Evolutionary conservation across 148 eudicot genomes (phyloP).

Genomic region (Rhododendron henanense): DNA sequence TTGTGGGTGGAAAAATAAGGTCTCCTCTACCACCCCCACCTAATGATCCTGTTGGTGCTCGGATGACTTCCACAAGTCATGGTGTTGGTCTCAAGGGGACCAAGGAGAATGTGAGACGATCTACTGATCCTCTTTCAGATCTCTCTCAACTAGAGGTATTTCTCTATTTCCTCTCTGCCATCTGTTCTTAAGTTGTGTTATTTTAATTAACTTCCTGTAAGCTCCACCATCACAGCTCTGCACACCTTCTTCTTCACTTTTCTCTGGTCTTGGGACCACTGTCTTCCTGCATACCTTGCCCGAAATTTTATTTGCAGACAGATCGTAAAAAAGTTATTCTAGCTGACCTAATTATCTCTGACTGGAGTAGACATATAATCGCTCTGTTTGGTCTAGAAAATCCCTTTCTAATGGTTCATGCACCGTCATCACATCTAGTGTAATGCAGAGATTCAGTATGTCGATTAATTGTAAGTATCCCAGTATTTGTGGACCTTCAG

Average conservation of each 20-base stretch:
- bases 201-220: background rate
- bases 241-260: background rate
- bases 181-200: background rate
- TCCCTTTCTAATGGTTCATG: background rate
- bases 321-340: background rate
- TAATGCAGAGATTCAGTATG: background rate
- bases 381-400: background rate
- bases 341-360: background rate
- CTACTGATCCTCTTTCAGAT: constrained; percentile 72
- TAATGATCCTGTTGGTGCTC: constrained; percentile 77
- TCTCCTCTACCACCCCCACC: constrained; percentile 96
- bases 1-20: constrained; percentile 54
- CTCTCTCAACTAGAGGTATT: constrained; percentile 85
- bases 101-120: constrained; percentile 27
- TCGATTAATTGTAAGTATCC: background rate
- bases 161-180: background rate
- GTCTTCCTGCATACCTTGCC: background rate
- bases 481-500: background rate
- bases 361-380: background rate
- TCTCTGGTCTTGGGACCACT: background rate
- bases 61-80: constrained; percentile 46
- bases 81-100: constrained; percentile 29
- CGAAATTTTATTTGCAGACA: background rate
- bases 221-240: background rate
- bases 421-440: background rate